Evolutionary conservation across 768 basidiomycete genomes (phyloP).

Genomic region (Leucosporidium scottii): DNA sequence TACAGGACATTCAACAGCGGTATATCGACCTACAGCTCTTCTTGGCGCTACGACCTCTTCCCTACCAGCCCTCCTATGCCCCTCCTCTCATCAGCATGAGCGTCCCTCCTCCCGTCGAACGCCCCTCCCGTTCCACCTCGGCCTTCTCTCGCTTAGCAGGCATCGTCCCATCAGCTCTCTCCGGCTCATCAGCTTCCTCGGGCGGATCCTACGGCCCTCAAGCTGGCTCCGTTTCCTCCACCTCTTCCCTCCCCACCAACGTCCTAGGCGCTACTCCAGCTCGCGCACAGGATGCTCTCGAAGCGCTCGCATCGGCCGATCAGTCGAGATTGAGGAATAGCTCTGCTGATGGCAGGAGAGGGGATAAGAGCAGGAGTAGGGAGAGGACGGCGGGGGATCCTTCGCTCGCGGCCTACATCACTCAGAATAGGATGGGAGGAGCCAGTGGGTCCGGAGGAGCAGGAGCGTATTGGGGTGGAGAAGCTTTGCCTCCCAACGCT

Average conservation of each 20-base stretch:
- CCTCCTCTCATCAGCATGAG: neutral
- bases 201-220: neutral
- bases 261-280: neutral
- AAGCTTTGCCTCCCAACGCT: conserved; percentile 21
- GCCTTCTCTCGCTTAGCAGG: neutral
- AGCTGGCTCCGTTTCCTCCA: neutral
- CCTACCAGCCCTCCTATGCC: neutral
- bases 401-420: too few relatives aligned
- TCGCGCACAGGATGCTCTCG: conserved; percentile 23
- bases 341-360: too few relatives aligned
- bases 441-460: neutral
- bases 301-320: conserved; percentile 12
- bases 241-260: conserved; percentile 5
- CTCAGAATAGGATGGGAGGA: neutral
- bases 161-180: neutral
- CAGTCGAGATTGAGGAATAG: too few relatives aligned
- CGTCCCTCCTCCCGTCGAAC: neutral
- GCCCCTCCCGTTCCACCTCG: too few relatives aligned
- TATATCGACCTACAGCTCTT: neutral
- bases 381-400: neutral
- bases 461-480: conserved; percentile 15
- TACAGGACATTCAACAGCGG: too few relatives aligned
- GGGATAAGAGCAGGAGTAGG: conserved; percentile 1
- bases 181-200: neutral
- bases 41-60: neutral